These are phyloP conservation scores for Penicillium capsulatum DNA, from an alignment of 2,329 filamentous ascomycete genomes.

Conservation along the genomic window DNA sequence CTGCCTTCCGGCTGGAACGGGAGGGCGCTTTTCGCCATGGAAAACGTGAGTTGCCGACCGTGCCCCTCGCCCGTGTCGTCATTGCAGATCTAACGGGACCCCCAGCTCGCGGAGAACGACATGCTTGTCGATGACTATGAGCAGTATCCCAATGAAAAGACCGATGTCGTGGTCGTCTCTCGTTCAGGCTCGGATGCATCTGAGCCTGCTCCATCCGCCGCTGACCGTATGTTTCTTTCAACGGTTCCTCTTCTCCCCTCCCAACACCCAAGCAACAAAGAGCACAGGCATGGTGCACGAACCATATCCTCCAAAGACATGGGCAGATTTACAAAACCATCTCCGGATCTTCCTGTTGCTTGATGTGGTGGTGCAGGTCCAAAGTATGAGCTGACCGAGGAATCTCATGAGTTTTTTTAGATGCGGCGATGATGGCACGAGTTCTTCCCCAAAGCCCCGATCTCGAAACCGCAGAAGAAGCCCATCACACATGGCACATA, in stretches of 20 bases:
- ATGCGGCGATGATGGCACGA: conserved; percentile 78
- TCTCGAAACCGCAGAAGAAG: conserved; percentile 72
- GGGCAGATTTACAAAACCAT: too few relatives aligned
- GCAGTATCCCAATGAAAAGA: conserved; percentile 59
- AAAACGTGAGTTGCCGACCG: conserved; percentile 40
- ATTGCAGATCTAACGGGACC: conserved; percentile 19
- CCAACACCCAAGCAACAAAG: not conserved
- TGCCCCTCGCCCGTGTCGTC: conserved; percentile 31
- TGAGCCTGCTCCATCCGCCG: conserved; percentile 53
- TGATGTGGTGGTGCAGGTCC: too few relatives aligned
- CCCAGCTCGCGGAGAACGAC: conserved; percentile 55
- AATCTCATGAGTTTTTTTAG: conserved; percentile 43
- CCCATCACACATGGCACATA: conserved; percentile 79
- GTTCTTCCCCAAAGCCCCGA: conserved; percentile 74
- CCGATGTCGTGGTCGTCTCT: conserved; percentile 59
- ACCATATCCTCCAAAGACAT: not conserved
- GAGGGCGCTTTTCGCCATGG: conserved; percentile 42
- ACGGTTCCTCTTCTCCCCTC: conserved; percentile 10
- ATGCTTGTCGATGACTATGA: conserved; percentile 58
- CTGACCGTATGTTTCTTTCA: conserved; percentile 49
- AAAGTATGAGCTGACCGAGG: conserved; percentile 8
- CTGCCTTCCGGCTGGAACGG: conserved; percentile 25
- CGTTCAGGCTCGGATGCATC: conserved; percentile 57
- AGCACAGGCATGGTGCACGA: not conserved
- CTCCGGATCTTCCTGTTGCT: too few relatives aligned